Conservation (phyloP, 306 rosid genomes). For the Glycyrrhiza uralensis region DNA sequence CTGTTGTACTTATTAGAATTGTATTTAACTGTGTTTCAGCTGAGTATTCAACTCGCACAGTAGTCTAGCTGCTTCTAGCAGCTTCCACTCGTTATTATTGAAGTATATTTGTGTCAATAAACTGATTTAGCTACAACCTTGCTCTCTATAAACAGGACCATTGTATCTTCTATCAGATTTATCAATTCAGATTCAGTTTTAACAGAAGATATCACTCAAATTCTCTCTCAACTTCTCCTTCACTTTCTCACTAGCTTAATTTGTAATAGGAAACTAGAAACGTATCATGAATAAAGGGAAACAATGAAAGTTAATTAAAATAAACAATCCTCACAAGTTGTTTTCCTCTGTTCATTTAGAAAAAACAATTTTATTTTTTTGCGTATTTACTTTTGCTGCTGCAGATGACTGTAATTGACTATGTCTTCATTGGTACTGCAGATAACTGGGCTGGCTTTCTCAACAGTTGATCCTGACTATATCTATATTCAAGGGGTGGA, state of each 20-base stretch:
- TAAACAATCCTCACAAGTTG: neutral
- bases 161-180: neutral
- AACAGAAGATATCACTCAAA: neutral
- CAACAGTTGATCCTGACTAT: slow-evolving; percentile 62
- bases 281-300: neutral
- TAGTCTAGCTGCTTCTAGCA: neutral
- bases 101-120: neutral
- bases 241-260: neutral
- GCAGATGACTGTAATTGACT: neutral
- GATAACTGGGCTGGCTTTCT: slow-evolving; percentile 86
- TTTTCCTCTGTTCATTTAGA: neutral
- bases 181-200: neutral
- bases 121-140: no score
- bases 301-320: neutral
- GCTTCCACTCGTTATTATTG: no score
- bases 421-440: slow-evolving; percentile 35
- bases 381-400: neutral
- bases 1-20: neutral
- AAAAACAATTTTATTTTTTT: neutral
- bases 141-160: neutral
- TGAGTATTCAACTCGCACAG: neutral
- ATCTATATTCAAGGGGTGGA: slow-evolving; percentile 89
- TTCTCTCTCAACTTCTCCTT: neutral
- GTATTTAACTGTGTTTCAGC: neutral
- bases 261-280: neutral